Conservation (phyloP, 768 basidiomycete genomes). For the Dictyophora rubrovolvata region DNA sequence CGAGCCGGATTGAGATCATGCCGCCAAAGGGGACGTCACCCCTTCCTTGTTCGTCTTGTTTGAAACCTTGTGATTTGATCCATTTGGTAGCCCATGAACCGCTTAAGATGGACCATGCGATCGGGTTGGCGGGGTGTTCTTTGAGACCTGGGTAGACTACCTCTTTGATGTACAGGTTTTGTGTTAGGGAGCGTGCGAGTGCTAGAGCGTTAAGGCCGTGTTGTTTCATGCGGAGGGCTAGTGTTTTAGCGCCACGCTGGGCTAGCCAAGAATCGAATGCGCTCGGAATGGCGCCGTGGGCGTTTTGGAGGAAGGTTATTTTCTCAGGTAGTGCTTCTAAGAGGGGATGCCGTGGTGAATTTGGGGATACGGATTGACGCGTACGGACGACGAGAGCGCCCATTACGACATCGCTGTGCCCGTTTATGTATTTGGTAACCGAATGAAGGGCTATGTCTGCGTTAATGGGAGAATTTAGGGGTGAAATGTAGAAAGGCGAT, state of each 20-base stretch:
- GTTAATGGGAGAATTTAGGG: conserved; percentile 56
- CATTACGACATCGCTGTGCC: conserved; percentile 90
- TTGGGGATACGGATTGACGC: conserved; percentile 22
- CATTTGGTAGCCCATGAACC: conserved; percentile 48
- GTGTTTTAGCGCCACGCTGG: conserved; percentile 85
- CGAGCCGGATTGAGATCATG: conserved; percentile 69
- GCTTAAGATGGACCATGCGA: conserved; percentile 54
- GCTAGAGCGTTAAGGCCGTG: conserved; percentile 78
- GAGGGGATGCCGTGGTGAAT: conserved; percentile 27
- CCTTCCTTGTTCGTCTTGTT: not conserved
- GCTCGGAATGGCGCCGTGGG: conserved; percentile 75
- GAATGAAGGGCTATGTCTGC: conserved; percentile 83
- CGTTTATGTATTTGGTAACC: conserved; percentile 87
- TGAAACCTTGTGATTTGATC: conserved; percentile 16
- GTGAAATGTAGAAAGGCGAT: conserved; percentile 84
- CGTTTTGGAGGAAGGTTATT: conserved; percentile 85
- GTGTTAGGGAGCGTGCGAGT: conserved; percentile 54
- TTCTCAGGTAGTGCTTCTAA: conserved; percentile 32
- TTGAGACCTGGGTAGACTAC: conserved; percentile 83
- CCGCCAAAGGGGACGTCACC: conserved; percentile 81
- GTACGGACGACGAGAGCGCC: conserved; percentile 58
- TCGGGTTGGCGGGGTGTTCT: conserved; percentile 51
- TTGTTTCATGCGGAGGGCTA: conserved; percentile 76
- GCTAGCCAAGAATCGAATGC: conserved; percentile 86
- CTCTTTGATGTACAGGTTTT: conserved; percentile 51